Percentiles rank a stretch among this genome's conserved stretches.
These are phyloP conservation scores for Tetraselmis striata DNA, from an alignment of 139 green algal species.

Conservation along the genomic window DNA sequence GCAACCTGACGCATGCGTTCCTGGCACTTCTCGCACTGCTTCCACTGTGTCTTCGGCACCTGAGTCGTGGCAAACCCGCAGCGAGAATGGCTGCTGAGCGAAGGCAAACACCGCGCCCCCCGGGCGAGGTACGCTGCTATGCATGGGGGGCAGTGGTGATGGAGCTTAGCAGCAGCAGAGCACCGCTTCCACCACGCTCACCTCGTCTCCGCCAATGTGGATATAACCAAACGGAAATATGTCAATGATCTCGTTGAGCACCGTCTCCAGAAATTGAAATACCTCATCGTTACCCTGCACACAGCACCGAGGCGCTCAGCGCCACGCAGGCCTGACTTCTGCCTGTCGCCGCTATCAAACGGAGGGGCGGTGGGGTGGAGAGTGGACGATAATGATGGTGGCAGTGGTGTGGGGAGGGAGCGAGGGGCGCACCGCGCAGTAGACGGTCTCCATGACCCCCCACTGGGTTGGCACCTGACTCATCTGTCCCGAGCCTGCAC, in stretches of 20 bases:
- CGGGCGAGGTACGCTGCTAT: too few species aligned
- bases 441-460: slow-evolving; percentile 59
- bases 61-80: background rate
- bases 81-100: too few species aligned
- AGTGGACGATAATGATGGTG: too few species aligned
- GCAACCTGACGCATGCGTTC: slow-evolving; percentile 26
- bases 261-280: slow-evolving; percentile 47
- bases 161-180: background rate
- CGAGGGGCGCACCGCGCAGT: slow-evolving; percentile 43
- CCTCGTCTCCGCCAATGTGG: slow-evolving; percentile 62
- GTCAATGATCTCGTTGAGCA: slow-evolving; percentile 45
- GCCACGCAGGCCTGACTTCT: background rate
- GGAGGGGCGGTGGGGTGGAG: too few species aligned
- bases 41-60: slow-evolving; percentile 46
- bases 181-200: background rate
- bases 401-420: too few species aligned
- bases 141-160: too few species aligned
- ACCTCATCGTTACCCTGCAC: slow-evolving; percentile 50
- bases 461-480: slow-evolving; percentile 42
- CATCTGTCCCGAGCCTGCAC: slow-evolving; percentile 33
- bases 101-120: too few species aligned
- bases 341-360: too few species aligned
- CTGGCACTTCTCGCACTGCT: slow-evolving; percentile 33
- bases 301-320: background rate
- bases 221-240: slow-evolving; percentile 56